Evolutionary conservation across 2,329 filamentous ascomycete genomes (phyloP), one percentile per base, ranked within the genome.

Genomic region (Fusarium verticillioides): DNA sequence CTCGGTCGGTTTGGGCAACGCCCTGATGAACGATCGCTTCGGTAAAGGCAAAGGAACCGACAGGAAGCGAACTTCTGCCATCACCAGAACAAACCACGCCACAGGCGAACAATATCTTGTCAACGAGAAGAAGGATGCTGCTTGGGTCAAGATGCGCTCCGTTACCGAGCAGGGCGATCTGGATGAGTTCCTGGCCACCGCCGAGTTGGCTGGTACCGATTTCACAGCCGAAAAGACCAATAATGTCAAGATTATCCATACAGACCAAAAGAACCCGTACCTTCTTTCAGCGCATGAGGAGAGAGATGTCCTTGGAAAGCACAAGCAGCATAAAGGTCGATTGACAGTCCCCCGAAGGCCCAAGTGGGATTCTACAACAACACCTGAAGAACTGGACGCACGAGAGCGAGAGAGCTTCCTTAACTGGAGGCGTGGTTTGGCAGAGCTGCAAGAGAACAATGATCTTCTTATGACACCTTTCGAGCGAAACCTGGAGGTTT

Each of bases 141-240:
- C 94, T 77, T 99, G 95, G 95, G 94, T 98, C 80, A 99, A 98
- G 87, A 98, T 99, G 96, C 94, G 96, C 85, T 97, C 94, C 82
- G 94, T 99, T 77, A 99, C 96, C 9, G 94, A 99, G 86, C 96
- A 99, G 84, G 95, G 93, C 76, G 95, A 95, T 49, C 90, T 99
- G 70, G 96, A 99, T 82, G 96, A 99, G 83, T 99, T 99, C 83
- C 86, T 99, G 73, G 94, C 93, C 64, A 99, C 96, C 4, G 97
- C 96, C 72, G 95, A 98, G 84, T 87, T 99, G 77, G 96, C 96
- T n/a, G 96, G 95, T 74, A 99, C 96, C 75, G 96, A 99, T 82
- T 99, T 99, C 83, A 98, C 96, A 2, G 97, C 96, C 34, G 95
- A 98, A 86, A 98, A 98, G 88, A 93, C 97, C 90, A 98, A 96